phyloP scores from a whole-genome alignment of 148 eudicot species.

The Arctostaphylos glauca region DNA sequence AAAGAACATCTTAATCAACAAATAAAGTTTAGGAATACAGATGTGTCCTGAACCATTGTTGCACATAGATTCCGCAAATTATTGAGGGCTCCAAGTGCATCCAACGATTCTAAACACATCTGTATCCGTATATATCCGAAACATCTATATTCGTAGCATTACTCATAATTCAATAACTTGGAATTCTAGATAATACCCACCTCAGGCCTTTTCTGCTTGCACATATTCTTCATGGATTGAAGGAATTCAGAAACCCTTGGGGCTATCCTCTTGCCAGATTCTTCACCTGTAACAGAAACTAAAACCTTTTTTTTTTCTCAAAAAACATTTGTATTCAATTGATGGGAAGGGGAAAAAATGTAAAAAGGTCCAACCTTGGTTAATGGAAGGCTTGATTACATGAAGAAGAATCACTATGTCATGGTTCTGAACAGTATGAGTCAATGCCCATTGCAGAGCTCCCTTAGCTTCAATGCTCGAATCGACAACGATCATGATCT shows the following conservation, averaged over 20 bases:
- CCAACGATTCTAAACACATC: too few relatives aligned
- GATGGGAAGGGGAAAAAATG: neutral
- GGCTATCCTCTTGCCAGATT: constrained; percentile 37
- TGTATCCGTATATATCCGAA: too few relatives aligned
- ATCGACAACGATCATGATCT: constrained; percentile 75
- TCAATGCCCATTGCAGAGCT: constrained; percentile 81
- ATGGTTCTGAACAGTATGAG: constrained; percentile 66
- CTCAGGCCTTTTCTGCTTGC: constrained; percentile 64
- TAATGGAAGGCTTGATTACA: constrained; percentile 44
- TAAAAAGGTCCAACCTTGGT: constrained; percentile 29
- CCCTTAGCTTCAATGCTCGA: constrained; percentile 63
- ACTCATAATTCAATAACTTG: neutral
- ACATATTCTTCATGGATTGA: constrained; percentile 55
- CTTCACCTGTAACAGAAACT: constrained; percentile 34
- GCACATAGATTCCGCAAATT: too few relatives aligned
- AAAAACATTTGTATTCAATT: neutral
- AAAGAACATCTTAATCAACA: too few relatives aligned
- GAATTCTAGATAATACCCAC: constrained; percentile 23
- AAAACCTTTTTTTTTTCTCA: neutral
- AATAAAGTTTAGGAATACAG: too few relatives aligned
- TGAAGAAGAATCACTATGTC: constrained; percentile 64
- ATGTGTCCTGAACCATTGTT: too few relatives aligned
- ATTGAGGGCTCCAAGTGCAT: too few relatives aligned
- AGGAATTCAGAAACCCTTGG: constrained; percentile 57
- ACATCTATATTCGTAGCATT: too few relatives aligned